Evolutionary conservation across 2,329 filamentous ascomycete species (phyloP).

Genomic region (Talaromyces sp.): DNA sequence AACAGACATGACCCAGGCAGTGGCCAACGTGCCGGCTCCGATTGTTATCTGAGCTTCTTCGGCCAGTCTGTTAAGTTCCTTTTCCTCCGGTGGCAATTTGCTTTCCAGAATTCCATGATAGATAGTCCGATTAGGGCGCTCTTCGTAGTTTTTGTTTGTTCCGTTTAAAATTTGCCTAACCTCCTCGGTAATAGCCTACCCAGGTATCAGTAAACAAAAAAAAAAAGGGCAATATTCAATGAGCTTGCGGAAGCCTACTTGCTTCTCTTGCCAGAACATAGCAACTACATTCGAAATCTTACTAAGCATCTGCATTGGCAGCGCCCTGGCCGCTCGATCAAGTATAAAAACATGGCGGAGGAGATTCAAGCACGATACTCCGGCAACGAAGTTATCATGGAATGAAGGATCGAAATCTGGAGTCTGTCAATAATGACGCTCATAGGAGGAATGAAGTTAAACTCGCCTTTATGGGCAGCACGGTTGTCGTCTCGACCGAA

Average conservation of each 20-base stretch:
- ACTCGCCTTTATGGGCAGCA: background rate
- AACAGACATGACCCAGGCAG: background rate
- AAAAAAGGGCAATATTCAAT: background rate
- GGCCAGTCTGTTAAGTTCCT: conserved; percentile 14
- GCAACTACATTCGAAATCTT: background rate
- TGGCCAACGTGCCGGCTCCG: background rate
- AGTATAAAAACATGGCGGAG: background rate
- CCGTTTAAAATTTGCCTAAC: background rate
- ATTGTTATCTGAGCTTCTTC: conserved; percentile 19
- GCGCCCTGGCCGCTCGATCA: background rate
- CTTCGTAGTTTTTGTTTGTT: background rate
- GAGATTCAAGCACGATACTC: background rate
- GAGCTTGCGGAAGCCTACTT: background rate
- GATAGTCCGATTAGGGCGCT: background rate
- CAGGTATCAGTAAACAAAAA: background rate
- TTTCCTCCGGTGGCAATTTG: background rate
- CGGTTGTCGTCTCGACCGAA: conserved; percentile 21
- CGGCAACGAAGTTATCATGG: background rate
- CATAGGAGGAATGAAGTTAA: background rate
- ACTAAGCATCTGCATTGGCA: background rate
- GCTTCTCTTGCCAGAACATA: background rate
- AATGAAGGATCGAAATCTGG: background rate
- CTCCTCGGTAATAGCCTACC: background rate
- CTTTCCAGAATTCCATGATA: background rate
- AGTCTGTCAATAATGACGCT: background rate